These are phyloP conservation scores for Zizania palustris DNA, from an alignment of 202 grass and related monocot genomes.

Conservation along the genomic window DNA sequence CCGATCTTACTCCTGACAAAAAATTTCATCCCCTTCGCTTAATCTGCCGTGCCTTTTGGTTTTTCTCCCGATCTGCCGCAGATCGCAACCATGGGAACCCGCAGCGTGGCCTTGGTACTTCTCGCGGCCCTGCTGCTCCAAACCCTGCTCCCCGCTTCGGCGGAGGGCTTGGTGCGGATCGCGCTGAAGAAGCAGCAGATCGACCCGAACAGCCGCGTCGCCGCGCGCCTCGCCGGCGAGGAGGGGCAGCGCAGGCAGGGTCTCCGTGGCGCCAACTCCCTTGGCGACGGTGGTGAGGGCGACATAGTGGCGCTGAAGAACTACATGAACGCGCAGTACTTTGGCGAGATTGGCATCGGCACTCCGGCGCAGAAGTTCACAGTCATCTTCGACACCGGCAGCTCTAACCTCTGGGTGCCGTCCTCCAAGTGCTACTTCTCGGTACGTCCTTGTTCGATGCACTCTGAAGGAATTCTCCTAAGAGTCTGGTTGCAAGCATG, in stretches of 20 bases:
- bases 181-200: conserved; percentile 68
- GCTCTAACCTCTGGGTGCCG: conserved; percentile 96
- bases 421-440: conserved; percentile 91
- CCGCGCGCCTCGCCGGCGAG: conserved; percentile 40
- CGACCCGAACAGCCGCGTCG: conserved; percentile 52
- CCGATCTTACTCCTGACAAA: neutral
- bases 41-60: neutral
- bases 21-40: neutral
- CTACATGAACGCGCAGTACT: conserved; percentile 97
- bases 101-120: conserved; percentile 43
- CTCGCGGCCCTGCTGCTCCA: conserved; percentile 63
- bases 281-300: conserved; percentile 32
- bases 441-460: conserved; percentile 39
- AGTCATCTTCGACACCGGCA: conserved; percentile 90
- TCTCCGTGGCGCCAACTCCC: conserved; percentile 33
- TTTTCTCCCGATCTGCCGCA: conserved; percentile 11
- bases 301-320: conserved; percentile 86
- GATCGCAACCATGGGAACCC: conserved; percentile 69
- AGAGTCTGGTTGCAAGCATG: neutral
- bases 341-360: conserved; percentile 81
- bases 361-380: conserved; percentile 86
- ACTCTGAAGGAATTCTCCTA: neutral
- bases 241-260: conserved; percentile 37
- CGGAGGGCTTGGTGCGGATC: conserved; percentile 65
- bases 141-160: conserved; percentile 42